phyloP scores from a whole-genome alignment of 495 filamentous ascomycete genomes.

The Aspergillus nanangensis region DNA sequence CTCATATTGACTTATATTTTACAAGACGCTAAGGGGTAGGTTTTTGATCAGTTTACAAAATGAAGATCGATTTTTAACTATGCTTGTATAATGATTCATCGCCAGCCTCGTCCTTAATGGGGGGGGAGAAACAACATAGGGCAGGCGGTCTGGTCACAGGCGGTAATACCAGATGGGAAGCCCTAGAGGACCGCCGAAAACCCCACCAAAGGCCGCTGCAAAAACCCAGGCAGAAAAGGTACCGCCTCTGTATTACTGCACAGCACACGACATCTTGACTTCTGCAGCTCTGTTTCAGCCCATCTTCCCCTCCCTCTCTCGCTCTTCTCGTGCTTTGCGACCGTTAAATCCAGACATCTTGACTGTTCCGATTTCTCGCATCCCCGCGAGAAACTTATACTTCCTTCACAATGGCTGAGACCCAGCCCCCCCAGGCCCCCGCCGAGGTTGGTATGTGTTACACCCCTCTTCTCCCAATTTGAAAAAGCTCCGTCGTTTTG shows the following conservation, averaged over 20 bases:
- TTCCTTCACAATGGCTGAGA: conserved; percentile 39
- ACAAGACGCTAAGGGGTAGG: too few relatives aligned
- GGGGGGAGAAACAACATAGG: too few relatives aligned
- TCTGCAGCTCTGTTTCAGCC: conserved; percentile 23
- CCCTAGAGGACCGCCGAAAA: neutral
- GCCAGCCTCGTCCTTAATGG: too few relatives aligned
- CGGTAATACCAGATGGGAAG: conserved; percentile 1
- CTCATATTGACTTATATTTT: too few relatives aligned
- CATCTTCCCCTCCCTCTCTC: conserved; percentile 23
- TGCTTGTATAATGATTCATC: too few relatives aligned
- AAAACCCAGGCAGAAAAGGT: neutral
- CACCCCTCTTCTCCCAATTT: conserved; percentile 10
- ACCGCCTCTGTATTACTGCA: neutral
- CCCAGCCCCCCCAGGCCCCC: conserved; percentile 21
- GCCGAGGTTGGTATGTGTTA: conserved; percentile 44
- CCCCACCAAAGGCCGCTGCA: neutral
- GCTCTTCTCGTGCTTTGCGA: neutral
- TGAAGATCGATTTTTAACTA: too few relatives aligned
- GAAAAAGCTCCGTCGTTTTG: conserved; percentile 41
- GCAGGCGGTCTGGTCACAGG: conserved; percentile 2
- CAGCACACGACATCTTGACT: too few relatives aligned
- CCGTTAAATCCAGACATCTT: conserved; percentile 11
- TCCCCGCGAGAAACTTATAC: conserved; percentile 20
- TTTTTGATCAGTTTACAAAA: too few relatives aligned
- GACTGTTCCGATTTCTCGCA: conserved; percentile 13